Base-by-base conservation (phyloP, 2,329 filamentous ascomycete genomes). In the Lanzia echinophila region DNA sequence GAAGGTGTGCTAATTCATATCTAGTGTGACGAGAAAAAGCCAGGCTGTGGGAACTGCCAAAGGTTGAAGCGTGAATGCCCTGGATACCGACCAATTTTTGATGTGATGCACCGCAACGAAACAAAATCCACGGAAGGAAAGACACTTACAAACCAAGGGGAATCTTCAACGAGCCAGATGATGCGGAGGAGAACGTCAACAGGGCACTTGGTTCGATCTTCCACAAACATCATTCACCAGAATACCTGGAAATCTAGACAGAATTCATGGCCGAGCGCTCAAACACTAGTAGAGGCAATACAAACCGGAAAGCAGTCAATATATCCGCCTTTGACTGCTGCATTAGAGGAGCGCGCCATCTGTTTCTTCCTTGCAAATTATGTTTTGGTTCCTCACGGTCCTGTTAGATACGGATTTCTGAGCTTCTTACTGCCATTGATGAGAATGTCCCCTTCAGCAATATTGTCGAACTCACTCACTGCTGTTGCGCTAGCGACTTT, bases 21-120 rank as follows among this genome's bases (percentile, higher is more conserved):
- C 12, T 7, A 53, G 50, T 48, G 50, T 42, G 43, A 53, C 41
- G 50, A 55, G 45, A 47, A 63, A 58, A 60, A 56, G 52, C 62
- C 56, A 49, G 60, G 64, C 59, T 62, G 62, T 61, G 50, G 50
- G 31, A 53, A 53, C 15, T 53, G 50, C 19, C 19, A 42, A 19
- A 53, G 44, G 13, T n/a, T 53, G 19, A 53, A 48, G 44, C 43
- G 50, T 6, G 34, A 47, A 28, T 53, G 50, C 28, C 50, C 43
- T 13, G 50, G 50, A 19, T 53, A 53, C 39, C 50, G 50, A 34
- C 43, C 50, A 28, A 17, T 53, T 10, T 42, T 47, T 11, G 34
- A 53, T 33, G 36, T 34, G 20, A 47, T 53, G 19, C 50, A 53
- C 15, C 43, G 44, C 19, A 53, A 53, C 10, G 44, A 15, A 13